Evolutionary conservation across 768 basidiomycete species (phyloP), one percentile per base, ranked within the genome.

Genomic region (Trametes cingulata): DNA sequence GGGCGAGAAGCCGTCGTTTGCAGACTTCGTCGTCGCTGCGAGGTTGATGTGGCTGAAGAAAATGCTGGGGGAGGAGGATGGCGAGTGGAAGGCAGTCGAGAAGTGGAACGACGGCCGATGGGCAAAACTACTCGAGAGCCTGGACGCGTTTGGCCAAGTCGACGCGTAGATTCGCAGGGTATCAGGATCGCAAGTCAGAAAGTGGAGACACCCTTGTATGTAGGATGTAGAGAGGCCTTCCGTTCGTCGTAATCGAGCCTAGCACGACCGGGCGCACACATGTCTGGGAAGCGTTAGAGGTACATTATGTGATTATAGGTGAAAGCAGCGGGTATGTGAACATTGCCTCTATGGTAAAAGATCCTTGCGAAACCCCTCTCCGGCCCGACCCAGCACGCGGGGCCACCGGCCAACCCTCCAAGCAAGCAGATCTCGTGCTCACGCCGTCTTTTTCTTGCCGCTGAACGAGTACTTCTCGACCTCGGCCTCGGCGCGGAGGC

Each of bases 401-500:
- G 12, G 29, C n/a, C n/a, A 33, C 4, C 29, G 29, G 29, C 29
- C 29, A 33, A 33, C 29, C 29, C 10, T 5, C 4, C 6, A 33
- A 33, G 10, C 29, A 10, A 4, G 6, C 29, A 33, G n/a, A n/a
- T n/a, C n/a, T n/a, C 47, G 27, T 25, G 24, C 57, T 60, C 47
- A 67, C 41, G 53, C 56, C 15, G 58, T 50, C 66, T 68, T 68
- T 52, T 58, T 47, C 64, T 71, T 71, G 24, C 57, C 59, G 25
- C 53, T 52, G 46, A 67, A 67, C 25, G 67, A 63, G 41, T 63
- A 62, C 46, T 62, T 37, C 58, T 76, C 78, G 33, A 76, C 79
- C 43, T 63, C 65, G 33, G 84, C 83, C 74, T 91, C 92, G 6
- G 88, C 87, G 45, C 76, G 79, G 14, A 84, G 70, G 22, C 91